phyloP scores from a whole-genome alignment of 305 asterid species.

The Lippia alba region DNA sequence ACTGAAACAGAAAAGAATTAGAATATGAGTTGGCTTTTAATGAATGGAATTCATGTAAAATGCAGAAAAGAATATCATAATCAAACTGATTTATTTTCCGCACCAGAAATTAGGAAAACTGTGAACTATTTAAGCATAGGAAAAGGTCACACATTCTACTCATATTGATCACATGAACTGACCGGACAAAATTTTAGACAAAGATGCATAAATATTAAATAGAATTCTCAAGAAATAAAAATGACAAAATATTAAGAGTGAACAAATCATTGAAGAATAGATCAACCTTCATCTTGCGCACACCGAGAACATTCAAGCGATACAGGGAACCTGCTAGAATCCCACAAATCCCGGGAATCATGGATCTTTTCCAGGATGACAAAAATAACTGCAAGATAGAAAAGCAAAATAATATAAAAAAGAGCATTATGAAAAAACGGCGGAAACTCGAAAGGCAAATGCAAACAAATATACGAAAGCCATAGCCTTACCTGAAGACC shows the following conservation, averaged over 20 bases:
- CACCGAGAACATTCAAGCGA: slow-evolving; percentile 68
- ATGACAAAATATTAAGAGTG: slow-evolving; percentile 23
- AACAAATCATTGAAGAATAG: slow-evolving; percentile 24
- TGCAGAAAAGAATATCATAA: not conserved
- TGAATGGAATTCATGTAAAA: slow-evolving; percentile 1
- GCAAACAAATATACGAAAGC: slow-evolving; percentile 12
- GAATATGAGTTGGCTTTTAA: not conserved
- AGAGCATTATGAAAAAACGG: slow-evolving; percentile 40
- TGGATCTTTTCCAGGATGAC: slow-evolving; percentile 96
- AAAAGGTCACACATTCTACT: not conserved
- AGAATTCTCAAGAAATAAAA: slow-evolving; percentile 18
- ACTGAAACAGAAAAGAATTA: slow-evolving; percentile 56
- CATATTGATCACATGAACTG: not conserved
- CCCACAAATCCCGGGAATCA: slow-evolving; percentile 94
- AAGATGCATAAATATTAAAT: slow-evolving; percentile 7
- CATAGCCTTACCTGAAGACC: slow-evolving; percentile 85
- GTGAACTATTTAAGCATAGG: not conserved
- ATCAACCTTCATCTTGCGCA: slow-evolving; percentile 82
- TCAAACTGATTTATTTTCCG: slow-evolving; percentile 3
- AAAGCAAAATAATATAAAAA: slow-evolving; percentile 20
- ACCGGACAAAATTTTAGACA: not conserved
- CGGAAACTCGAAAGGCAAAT: slow-evolving; percentile 31
- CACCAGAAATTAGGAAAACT: not conserved
- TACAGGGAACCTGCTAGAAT: slow-evolving; percentile 88
- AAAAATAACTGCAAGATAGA: slow-evolving; percentile 74